Percentiles rank a stretch among this genome's conserved stretches.
phyloP scores from a whole-genome alignment of 176 grass and related monocot species.

The Puya raimondii region DNA sequence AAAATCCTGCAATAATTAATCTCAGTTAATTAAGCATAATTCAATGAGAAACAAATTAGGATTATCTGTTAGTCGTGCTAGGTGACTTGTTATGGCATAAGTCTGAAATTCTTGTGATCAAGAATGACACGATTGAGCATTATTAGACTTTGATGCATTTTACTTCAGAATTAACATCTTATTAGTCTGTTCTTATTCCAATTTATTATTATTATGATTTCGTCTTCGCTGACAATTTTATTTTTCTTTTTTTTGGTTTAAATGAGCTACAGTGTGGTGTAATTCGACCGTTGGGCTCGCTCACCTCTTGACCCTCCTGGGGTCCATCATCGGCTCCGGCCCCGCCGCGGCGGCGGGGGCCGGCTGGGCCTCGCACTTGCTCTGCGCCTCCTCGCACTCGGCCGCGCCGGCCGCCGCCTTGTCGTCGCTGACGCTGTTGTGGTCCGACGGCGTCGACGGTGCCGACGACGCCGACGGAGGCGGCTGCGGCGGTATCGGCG shows the following conservation, averaged over 20 bases:
- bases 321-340: conserved; percentile 24
- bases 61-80: too few species aligned
- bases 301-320: conserved; percentile 82
- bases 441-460: conserved; percentile 38
- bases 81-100: too few species aligned
- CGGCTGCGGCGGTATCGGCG: conserved; percentile 13
- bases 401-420: conserved; percentile 24
- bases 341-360: conserved; percentile 11
- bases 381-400: conserved; percentile 50
- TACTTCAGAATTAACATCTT: too few species aligned
- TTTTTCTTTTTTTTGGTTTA: too few species aligned
- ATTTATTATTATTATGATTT: too few species aligned
- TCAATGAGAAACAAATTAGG: not conserved
- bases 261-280: too few species aligned
- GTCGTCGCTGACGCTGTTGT: conserved; percentile 49
- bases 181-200: too few species aligned
- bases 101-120: too few species aligned
- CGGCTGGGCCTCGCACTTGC: conserved; percentile 21
- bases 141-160: too few species aligned
- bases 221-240: too few species aligned
- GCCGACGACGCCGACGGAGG: conserved; percentile 31
- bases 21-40: not conserved
- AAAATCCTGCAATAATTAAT: conserved; percentile 42
- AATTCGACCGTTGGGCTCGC: not conserved
- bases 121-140: too few species aligned